A percentile compares a stretch with the other conserved stretches of the same genome.
Evolutionary conservation across 441 rosid species (phyloP).

Genomic region (Pelargonium australe): DNA sequence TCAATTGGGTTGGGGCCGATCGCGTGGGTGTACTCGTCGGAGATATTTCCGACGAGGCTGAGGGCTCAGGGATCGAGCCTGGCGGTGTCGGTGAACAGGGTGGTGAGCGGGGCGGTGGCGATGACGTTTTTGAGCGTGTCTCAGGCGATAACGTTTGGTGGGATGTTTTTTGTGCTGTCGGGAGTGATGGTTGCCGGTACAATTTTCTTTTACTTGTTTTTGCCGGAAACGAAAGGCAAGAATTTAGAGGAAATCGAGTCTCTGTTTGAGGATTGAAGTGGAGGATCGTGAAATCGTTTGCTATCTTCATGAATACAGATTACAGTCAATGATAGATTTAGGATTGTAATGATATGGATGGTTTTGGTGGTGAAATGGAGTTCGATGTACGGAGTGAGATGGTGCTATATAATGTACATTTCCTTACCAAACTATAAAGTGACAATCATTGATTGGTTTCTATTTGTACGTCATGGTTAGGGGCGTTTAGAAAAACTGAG

Average conservation of each 20-base stretch:
- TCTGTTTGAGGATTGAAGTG: slow-evolving; percentile 33
- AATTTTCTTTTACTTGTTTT: slow-evolving; percentile 29
- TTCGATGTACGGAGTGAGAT: too few species aligned
- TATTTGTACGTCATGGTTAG: too few species aligned
- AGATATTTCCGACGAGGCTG: slow-evolving; percentile 20
- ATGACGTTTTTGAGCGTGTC: slow-evolving; percentile 35
- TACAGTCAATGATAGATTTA: too few species aligned
- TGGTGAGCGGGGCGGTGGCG: slow-evolving; percentile 44
- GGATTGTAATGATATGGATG: too few species aligned
- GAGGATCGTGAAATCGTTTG: neutral
- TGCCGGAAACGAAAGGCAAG: slow-evolving; percentile 41
- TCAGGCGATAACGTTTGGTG: slow-evolving; percentile 26
- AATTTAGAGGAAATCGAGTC: slow-evolving; percentile 43
- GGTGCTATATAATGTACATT: too few species aligned
- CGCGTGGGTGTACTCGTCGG: slow-evolving; percentile 25
- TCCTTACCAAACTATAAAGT: too few species aligned
- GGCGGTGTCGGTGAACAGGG: slow-evolving; percentile 52
- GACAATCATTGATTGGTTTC: too few species aligned
- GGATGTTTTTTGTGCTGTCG: slow-evolving; percentile 27
- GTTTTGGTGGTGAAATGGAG: too few species aligned
- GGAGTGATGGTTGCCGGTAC: slow-evolving; percentile 27
- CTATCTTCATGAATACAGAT: too few species aligned
- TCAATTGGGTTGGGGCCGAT: slow-evolving; percentile 40
- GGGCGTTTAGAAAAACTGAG: too few species aligned
- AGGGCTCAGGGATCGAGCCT: slow-evolving; percentile 37